phyloP scores from a whole-genome alignment of 176 grass and related monocot species.

The Carex cristatella region DNA sequence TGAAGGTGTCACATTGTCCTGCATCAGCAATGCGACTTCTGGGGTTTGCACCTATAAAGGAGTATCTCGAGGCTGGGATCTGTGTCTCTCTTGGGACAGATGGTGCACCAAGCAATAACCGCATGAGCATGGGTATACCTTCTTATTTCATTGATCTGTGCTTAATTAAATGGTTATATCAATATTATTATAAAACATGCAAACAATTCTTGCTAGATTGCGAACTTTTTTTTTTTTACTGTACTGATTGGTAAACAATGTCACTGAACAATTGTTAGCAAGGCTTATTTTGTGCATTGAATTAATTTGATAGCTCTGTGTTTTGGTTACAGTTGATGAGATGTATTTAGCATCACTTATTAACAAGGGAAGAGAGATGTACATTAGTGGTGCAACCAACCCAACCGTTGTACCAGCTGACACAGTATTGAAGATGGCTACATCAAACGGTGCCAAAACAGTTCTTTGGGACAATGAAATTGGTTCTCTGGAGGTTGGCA shows the following conservation, averaged over 20 bases:
- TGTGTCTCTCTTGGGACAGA: slow-evolving; percentile 96
- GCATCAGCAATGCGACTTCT: slow-evolving; percentile 87
- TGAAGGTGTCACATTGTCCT: slow-evolving; percentile 96
- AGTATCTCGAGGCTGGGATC: slow-evolving; percentile 80
- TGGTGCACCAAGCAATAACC: slow-evolving; percentile 91
- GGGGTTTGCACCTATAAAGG: slow-evolving; percentile 86
- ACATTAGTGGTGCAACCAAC: slow-evolving; percentile 60
- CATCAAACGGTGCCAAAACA: slow-evolving; percentile 76
- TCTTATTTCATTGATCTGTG: not conserved
- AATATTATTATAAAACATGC: not conserved
- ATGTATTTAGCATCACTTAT: slow-evolving; percentile 94
- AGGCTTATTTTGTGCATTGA: not conserved
- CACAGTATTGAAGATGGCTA: slow-evolving; percentile 69
- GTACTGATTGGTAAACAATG: not conserved
- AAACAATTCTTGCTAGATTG: not conserved
- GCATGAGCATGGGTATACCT: slow-evolving; percentile 84
- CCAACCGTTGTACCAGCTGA: slow-evolving; percentile 72
- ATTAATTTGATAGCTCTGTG: slow-evolving; percentile 14
- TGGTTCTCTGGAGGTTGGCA: slow-evolving; percentile 69
- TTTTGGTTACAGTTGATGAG: slow-evolving; percentile 68
- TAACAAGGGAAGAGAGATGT: slow-evolving; percentile 85
- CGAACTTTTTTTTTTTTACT: not conserved
- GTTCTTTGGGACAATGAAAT: slow-evolving; percentile 95
- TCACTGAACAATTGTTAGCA: not conserved
- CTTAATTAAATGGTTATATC: not conserved